phyloP scores from a whole-genome alignment of 352 stramenopile genomes.

The Phytophthora sansomeana region DNA sequence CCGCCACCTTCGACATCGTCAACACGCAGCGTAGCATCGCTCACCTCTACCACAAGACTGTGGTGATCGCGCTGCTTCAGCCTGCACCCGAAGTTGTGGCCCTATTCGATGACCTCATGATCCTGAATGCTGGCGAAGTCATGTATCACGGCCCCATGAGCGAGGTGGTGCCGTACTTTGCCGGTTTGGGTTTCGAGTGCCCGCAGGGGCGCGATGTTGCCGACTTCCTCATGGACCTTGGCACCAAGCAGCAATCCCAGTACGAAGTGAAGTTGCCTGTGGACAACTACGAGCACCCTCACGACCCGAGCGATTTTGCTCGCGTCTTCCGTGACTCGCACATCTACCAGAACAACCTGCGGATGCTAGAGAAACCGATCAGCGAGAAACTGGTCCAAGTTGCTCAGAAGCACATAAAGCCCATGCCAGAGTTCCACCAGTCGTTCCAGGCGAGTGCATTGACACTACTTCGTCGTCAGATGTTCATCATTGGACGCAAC shows the following conservation, averaged over 20 bases:
- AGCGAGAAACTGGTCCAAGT: slow-evolving; percentile 87
- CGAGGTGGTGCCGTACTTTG: slow-evolving; percentile 79
- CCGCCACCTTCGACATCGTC: slow-evolving; percentile 91
- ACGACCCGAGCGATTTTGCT: slow-evolving; percentile 45
- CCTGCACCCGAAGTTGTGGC: slow-evolving; percentile 53
- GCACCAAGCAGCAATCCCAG: slow-evolving; percentile 43
- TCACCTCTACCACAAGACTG: slow-evolving; percentile 41
- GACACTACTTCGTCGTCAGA: slow-evolving; percentile 59
- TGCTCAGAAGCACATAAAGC: slow-evolving; percentile 52
- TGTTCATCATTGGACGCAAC: slow-evolving; percentile 70
- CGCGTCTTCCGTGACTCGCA: slow-evolving; percentile 46
- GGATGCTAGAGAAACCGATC: slow-evolving; percentile 84
- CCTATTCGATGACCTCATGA: slow-evolving; percentile 51
- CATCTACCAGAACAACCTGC: slow-evolving; percentile 50
- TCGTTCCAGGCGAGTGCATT: slow-evolving; percentile 31
- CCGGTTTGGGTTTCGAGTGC: slow-evolving; percentile 59
- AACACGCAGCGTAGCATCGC: slow-evolving; percentile 55
- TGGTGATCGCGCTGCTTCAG: slow-evolving; percentile 82
- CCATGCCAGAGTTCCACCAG: slow-evolving; percentile 43
- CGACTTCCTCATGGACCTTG: slow-evolving; percentile 89
- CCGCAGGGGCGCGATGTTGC: slow-evolving; percentile 76
- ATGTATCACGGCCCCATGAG: slow-evolving; percentile 48
- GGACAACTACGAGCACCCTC: slow-evolving; percentile 25
- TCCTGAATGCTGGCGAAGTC: slow-evolving; percentile 44
- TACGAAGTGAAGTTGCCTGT: slow-evolving; percentile 18